These are phyloP conservation scores for Penicillium subrubescens DNA, from an alignment of 495 filamentous ascomycete species.

Conservation along the genomic window DNA sequence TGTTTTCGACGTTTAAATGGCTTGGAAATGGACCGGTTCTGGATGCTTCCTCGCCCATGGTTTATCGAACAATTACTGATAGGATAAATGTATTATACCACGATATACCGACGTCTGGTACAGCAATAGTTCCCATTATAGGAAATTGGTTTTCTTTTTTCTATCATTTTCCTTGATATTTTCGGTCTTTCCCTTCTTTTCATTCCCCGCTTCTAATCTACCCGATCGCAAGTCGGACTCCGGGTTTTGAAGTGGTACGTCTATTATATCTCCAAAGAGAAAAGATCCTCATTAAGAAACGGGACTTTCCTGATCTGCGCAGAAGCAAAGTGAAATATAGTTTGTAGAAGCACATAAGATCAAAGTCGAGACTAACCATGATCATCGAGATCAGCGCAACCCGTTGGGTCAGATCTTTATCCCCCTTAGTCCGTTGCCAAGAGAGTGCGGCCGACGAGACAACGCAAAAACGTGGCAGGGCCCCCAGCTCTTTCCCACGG, in stretches of 20 bases:
- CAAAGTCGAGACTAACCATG: conserved; percentile 1
- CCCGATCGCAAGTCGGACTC: conserved; percentile 10
- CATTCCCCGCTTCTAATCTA: not conserved
- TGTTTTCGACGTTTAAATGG: not conserved
- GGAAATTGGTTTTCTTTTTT: not conserved
- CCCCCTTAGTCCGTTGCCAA: conserved; percentile 33
- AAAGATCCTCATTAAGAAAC: not conserved
- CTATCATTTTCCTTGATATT: not conserved
- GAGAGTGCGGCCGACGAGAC: conserved; percentile 7
- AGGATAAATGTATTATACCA: not conserved
- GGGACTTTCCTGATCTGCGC: not conserved
- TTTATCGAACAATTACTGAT: not conserved
- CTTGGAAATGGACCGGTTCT: not conserved
- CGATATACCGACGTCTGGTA: not conserved
- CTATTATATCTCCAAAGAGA: not conserved
- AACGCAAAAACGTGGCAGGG: not conserved
- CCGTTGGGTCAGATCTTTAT: conserved; percentile 35
- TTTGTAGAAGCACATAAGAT: not conserved
- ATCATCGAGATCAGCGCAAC: conserved; percentile 20
- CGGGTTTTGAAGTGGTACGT: not conserved
- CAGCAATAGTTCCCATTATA: not conserved
- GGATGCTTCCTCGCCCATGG: not conserved
- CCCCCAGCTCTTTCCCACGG: not conserved
- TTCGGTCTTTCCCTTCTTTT: not conserved
- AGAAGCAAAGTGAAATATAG: not conserved